Conservation (phyloP, 2,329 filamentous ascomycete species). For the Fusarium napiforme region DNA sequence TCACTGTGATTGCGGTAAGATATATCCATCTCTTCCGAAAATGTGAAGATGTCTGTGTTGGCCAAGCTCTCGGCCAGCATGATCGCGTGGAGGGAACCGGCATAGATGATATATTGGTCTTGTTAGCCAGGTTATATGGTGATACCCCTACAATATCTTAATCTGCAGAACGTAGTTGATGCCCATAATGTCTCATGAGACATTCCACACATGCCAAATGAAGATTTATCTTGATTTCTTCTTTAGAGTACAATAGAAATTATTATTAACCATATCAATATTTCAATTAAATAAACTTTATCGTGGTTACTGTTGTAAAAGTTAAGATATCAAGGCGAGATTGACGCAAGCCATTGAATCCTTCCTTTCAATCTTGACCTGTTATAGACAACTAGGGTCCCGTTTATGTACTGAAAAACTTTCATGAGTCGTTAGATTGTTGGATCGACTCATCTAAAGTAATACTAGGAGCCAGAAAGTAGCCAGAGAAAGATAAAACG, state of each 20-base stretch:
- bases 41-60: background rate
- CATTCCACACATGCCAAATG: background rate
- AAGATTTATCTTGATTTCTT: too few relatives aligned
- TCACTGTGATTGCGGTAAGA: background rate
- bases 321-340: background rate
- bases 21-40: slow-evolving; percentile 1
- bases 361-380: background rate
- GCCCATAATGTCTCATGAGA: background rate
- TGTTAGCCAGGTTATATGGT: background rate
- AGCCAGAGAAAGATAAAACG: background rate
- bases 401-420: background rate
- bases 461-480: background rate
- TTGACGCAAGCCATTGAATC: background rate
- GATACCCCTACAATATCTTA: background rate
- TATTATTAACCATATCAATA: background rate
- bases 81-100: slow-evolving; percentile 26
- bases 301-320: background rate
- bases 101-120: background rate
- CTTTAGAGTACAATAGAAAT: background rate
- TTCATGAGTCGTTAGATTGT: background rate
- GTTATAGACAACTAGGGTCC: background rate
- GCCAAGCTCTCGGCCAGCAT: slow-evolving; percentile 10
- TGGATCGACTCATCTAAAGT: background rate
- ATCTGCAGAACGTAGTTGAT: background rate
- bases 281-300: background rate